phyloP scores from a whole-genome alignment of 1,284 basidiomycete species.

The Fistulinella cinereoalba region DNA sequence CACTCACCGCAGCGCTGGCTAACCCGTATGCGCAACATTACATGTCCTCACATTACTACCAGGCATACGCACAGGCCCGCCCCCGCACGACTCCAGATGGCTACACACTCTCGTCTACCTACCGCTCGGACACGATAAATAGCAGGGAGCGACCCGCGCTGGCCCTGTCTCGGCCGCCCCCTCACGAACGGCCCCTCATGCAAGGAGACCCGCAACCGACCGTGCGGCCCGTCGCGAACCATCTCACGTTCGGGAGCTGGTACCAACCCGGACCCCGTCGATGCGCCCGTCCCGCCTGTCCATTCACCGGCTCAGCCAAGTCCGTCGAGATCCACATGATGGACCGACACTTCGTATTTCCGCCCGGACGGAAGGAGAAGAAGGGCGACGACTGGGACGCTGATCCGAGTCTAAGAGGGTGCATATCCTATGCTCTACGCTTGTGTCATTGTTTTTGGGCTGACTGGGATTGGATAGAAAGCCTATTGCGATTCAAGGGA shows the following conservation, averaged over 20 bases:
- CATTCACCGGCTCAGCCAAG: slow-evolving; percentile 72
- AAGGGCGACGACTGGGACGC: slow-evolving; percentile 77
- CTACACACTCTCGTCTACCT: slow-evolving; percentile 54
- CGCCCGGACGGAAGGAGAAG: slow-evolving; percentile 68
- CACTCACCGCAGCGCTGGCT: slow-evolving; percentile 34
- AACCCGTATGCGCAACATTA: slow-evolving; percentile 41
- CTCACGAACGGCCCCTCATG: no score
- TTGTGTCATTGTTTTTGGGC: background rate
- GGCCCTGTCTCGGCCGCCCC: background rate
- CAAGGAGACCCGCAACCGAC: slow-evolving; percentile 2
- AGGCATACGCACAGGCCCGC: slow-evolving; percentile 49
- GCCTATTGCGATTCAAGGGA: slow-evolving; percentile 76
- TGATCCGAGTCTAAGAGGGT: slow-evolving; percentile 75
- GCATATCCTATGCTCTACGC: slow-evolving; percentile 7
- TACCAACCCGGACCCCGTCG: slow-evolving; percentile 58
- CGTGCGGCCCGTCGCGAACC: slow-evolving; percentile 15
- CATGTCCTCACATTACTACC: slow-evolving; percentile 53
- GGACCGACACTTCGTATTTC: slow-evolving; percentile 86
- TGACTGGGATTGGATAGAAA: slow-evolving; percentile 45
- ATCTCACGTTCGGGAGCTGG: slow-evolving; percentile 41
- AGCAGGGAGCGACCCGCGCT: slow-evolving; percentile 14
- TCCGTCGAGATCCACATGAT: slow-evolving; percentile 83
- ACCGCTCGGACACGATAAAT: slow-evolving; percentile 30
- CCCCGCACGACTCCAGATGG: slow-evolving; percentile 40
- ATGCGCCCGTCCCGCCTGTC: slow-evolving; percentile 69